Conservation (phyloP, 83 land plant species). For the Larix sibirica region DNA sequence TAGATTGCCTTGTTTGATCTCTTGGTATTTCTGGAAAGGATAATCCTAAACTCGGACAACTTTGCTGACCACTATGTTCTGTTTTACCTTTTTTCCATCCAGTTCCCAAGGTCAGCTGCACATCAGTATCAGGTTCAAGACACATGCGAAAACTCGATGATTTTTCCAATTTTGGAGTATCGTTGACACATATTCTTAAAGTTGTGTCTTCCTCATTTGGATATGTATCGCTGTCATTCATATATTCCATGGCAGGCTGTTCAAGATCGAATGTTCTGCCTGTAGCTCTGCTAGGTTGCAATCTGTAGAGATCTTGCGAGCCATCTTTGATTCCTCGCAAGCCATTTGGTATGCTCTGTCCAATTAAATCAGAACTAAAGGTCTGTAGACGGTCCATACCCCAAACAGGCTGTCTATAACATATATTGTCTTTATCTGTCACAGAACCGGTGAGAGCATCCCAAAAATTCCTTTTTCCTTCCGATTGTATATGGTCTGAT, state of each 20-base stretch:
- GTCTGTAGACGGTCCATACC: neutral
- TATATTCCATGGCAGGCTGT: constrained; percentile 19
- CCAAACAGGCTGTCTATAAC: constrained; percentile 11
- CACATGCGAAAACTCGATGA: neutral
- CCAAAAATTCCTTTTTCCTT: neutral
- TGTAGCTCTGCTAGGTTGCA: constrained; percentile 12
- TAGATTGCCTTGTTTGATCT: neutral
- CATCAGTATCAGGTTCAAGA: constrained; percentile 26
- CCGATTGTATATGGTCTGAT: neutral
- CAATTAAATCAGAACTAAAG: constrained; percentile 5
- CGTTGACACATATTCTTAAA: neutral
- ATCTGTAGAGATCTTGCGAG: constrained; percentile 22
- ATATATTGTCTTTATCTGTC: constrained; percentile 7
- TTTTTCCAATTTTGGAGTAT: constrained; percentile 4
- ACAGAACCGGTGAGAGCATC: constrained; percentile 4
- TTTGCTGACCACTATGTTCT: neutral
- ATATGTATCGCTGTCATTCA: neutral
- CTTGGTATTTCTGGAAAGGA: neutral
- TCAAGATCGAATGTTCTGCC: constrained; percentile 34
- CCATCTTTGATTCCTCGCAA: constrained; percentile 20
- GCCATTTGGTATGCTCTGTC: neutral
- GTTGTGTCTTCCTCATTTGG: constrained; percentile 5
- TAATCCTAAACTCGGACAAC: constrained; percentile 4
- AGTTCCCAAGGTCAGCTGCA: constrained; percentile 47
- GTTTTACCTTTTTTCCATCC: constrained; percentile 14